These are phyloP conservation scores for Arthroderma sp. DNA, from an alignment of 2,329 filamentous ascomycete species.

Conservation along the genomic window DNA sequence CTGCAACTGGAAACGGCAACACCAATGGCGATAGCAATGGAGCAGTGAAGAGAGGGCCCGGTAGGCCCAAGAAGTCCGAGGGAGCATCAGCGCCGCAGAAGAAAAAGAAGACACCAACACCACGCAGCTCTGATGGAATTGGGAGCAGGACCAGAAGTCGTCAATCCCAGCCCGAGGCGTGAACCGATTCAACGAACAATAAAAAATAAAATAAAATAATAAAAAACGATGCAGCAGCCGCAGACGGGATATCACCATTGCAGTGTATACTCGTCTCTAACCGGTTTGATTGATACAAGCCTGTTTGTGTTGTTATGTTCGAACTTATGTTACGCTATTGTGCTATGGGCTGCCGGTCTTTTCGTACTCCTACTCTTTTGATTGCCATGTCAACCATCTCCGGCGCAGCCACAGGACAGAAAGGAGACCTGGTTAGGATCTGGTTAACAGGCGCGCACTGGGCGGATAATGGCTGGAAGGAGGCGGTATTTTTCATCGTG, in stretches of 20 bases:
- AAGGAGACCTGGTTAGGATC: background rate
- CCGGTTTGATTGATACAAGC: background rate
- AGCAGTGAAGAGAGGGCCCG: slow-evolving; percentile 22
- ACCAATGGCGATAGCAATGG: slow-evolving; percentile 15
- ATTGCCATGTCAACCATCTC: background rate
- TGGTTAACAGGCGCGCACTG: no score
- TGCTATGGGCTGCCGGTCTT: background rate
- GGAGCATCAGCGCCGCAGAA: slow-evolving; percentile 3
- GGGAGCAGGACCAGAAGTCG: slow-evolving; percentile 32
- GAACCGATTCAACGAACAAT: background rate
- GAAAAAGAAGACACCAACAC: slow-evolving; percentile 11
- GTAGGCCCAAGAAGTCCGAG: slow-evolving; percentile 23
- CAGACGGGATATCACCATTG: background rate
- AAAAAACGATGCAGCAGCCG: background rate
- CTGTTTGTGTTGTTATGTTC: background rate
- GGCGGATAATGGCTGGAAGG: background rate
- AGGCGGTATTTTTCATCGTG: background rate
- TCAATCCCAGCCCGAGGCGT: slow-evolving; percentile 20
- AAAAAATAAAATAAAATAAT: background rate
- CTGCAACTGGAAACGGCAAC: slow-evolving; percentile 7
- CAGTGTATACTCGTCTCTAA: background rate
- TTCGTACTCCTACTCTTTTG: background rate
- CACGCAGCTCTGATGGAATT: slow-evolving; percentile 22
- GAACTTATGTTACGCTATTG: background rate
- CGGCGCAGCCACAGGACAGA: background rate